Evolutionary conservation across 306 rosid species (phyloP).

Genomic region (Sechiopsis laciniata): DNA sequence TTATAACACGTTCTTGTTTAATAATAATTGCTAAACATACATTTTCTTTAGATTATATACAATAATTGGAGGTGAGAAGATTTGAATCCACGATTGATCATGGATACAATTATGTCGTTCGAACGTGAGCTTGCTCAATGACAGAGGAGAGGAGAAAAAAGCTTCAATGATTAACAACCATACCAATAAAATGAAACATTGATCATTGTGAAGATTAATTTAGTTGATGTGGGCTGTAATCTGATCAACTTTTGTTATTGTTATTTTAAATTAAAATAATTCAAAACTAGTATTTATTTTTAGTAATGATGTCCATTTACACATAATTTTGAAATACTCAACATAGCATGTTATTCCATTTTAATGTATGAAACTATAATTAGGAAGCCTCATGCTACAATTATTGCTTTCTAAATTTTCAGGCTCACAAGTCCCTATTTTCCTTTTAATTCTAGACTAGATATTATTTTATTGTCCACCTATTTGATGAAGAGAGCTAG

Average conservation of each 20-base stretch:
- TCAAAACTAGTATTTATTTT: neutral
- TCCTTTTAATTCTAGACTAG: too few species aligned
- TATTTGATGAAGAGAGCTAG: too few species aligned
- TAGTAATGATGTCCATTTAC: neutral
- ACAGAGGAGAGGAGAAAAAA: neutral
- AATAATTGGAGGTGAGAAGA: too few species aligned
- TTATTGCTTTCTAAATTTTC: neutral
- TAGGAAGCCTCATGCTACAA: neutral
- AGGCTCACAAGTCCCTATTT: neutral
- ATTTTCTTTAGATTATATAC: too few species aligned
- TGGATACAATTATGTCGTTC: too few species aligned
- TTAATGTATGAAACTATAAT: neutral
- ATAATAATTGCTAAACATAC: too few species aligned
- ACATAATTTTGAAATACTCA: neutral
- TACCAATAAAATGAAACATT: neutral
- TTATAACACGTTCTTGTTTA: neutral
- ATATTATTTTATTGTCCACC: neutral
- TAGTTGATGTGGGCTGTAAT: too few species aligned
- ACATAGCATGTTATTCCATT: conserved; percentile 7
- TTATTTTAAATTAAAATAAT: neutral
- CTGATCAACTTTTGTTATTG: neutral
- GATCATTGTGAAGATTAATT: neutral
- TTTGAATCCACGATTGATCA: too few species aligned
- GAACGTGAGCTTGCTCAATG: too few species aligned
- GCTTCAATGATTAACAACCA: neutral